Base-by-base conservation (phyloP, 83 land plant species). In the Diphasiastrum complanatum region DNA sequence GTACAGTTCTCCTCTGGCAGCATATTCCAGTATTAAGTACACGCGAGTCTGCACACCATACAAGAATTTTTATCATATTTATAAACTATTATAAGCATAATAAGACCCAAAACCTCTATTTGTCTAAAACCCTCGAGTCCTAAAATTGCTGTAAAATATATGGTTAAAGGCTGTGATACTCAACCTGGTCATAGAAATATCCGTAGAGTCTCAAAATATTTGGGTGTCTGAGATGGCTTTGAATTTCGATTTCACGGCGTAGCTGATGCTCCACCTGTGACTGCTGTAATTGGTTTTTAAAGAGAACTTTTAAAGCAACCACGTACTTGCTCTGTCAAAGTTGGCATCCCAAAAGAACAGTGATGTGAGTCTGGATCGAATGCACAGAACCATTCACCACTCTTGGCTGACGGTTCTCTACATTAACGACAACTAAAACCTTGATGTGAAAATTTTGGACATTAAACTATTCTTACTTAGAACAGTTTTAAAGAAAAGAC, bases 231-330 rank as follows among this genome's bases (percentile, higher is more conserved):
- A 89, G 79, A 41, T 66, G 61, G 35, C 71, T 66, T 70, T 89
- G 96, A 30, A 89, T 89, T 72, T 83, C 85, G 58, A 89, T 85
- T 63, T 89, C 96, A 20, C 96, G 73, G 27, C 79, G 66, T 46
- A 89, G 47, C 61, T 89, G 91, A 51, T 81, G 79, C 56, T 80
- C 79, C 19, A 76, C 57, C 12, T 62, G 70, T 67, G 85, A 81
- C 60, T 89, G 85, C 75, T 79, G 85, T 0, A 89, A 78, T 63
- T 83, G 91, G 61, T 69, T 79, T 73, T 83, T 89, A 76, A 73
- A 80, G 2, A 89, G 66, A 36, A 89, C 81, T 72, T 89, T 89
- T 58, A 89, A 41, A 24, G 96, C 96, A 45, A 89, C 87, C 14
- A 81, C 56, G 40, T 78, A 89, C 36, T 87, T 79, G 64, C 84